These are phyloP conservation scores for Flueggea neowawraea DNA, from an alignment of 441 rosid genomes.

Conservation along the genomic window DNA sequence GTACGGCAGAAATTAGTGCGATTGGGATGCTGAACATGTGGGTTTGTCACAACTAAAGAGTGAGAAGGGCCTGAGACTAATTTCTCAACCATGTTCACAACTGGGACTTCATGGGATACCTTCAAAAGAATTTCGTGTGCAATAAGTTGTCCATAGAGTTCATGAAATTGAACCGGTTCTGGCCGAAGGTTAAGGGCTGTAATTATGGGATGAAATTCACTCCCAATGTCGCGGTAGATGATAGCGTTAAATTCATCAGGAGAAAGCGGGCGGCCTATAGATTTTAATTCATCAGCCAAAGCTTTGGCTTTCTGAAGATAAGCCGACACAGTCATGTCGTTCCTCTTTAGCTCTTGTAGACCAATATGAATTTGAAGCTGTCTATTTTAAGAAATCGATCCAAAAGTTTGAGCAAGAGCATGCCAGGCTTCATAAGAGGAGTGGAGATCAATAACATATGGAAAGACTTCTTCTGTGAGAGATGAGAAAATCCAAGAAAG, in stretches of 20 bases:
- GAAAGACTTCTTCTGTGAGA: neutral
- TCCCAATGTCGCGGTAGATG: neutral
- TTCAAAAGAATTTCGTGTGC: neutral
- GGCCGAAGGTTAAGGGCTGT: neutral
- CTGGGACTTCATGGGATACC: no score
- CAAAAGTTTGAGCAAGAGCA: neutral
- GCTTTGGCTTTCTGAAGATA: neutral
- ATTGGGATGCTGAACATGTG: neutral
- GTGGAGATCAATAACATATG: neutral
- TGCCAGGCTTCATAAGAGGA: neutral
- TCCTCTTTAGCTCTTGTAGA: neutral
- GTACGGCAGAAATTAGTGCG: no score
- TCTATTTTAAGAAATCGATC: no score
- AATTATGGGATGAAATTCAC: neutral
- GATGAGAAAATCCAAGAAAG: neutral
- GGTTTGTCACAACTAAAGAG: neutral
- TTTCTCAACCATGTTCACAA: no score
- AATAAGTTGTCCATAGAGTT: neutral
- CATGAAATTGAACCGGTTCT: neutral
- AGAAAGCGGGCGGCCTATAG: neutral
- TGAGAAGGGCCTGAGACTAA: no score
- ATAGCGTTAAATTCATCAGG: neutral
- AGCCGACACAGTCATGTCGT: neutral
- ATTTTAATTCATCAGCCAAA: neutral
- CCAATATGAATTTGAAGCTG: neutral